A percentile compares a stretch with the other conserved stretches of the same genome.
Conservation (phyloP, 352 stramenopile species). For the Globisporangium iwayamae region DNA sequence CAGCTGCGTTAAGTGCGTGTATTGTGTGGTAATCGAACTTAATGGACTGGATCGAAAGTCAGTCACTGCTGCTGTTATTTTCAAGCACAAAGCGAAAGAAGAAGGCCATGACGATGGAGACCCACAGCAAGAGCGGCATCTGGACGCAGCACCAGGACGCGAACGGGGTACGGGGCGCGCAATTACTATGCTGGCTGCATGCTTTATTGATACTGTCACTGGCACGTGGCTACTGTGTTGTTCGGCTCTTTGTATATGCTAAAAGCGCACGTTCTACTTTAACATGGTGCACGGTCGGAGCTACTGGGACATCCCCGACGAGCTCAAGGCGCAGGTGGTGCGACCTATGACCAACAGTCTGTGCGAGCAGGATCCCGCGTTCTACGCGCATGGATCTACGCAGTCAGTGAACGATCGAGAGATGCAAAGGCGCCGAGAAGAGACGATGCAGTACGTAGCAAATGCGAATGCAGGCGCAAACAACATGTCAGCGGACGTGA, state of each 20-base stretch:
- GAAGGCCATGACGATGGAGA: conserved; percentile 14
- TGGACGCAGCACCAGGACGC: conserved; percentile 75
- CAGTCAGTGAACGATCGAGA: conserved; percentile 23
- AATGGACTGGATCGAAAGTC: not conserved
- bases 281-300: conserved; percentile 74
- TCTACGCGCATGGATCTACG: not conserved
- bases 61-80: too few relatives aligned
- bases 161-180: conserved; percentile 34
- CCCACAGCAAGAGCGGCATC: conserved; percentile 43
- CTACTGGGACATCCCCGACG: conserved; percentile 65
- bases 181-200: not conserved
- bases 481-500: conserved; percentile 11
- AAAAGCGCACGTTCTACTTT: conserved; percentile 72
- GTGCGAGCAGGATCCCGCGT: conserved; percentile 44
- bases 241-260: not conserved
- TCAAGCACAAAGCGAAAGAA: not conserved
- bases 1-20: conserved; percentile 4
- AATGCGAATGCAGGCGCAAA: conserved; percentile 3
- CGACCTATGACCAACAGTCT: conserved; percentile 41
- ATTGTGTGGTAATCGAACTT: not conserved
- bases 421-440: conserved; percentile 35
- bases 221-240: not conserved
- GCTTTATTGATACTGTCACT: not conserved
- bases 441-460: conserved; percentile 26
- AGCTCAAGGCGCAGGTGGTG: conserved; percentile 48